Base-by-base conservation (phyloP, 2,329 filamentous ascomycete genomes). In the Aspergillus neotritici region DNA sequence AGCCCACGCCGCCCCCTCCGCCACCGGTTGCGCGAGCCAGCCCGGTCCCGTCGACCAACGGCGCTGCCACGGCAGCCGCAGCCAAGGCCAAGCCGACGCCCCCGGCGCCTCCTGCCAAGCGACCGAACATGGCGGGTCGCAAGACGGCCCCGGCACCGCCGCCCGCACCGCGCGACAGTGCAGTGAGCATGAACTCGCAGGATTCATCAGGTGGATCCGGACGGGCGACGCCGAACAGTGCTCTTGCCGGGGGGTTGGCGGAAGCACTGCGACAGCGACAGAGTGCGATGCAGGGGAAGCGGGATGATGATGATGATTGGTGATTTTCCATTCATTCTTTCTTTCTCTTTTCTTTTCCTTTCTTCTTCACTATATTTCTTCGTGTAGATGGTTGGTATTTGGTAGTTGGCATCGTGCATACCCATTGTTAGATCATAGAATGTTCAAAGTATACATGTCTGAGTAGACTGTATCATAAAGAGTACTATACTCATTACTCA, bases 231-330 rank as follows among this genome's bases (percentile, higher is more conserved):
- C 84, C 85, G 3, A 88, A 68, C 47, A 73, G 69, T 49, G 52
- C 65, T 62, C 63, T 88, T 48, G 83, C 80, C 3, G 84, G 84
- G 37, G 86, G 85, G 35, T 68, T 93, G 53, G 87, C 87, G 2
- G 86, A 90, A 62, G 86, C 86, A n/a, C 69, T 93, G 55, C 71
- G 86, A 55, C 84, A 84, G 34, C 75, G 87, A 56, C 84, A 90
- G 71, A 82, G 79, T 51, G 84, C 84, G 5, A 87, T 88, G 83
- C 81, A 83, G 35, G 80, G 77, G 57, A 80, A 79, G 64, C 74
- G 79, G 44, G 78, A 83, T 14, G 81, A 85, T 13, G 82, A 86
- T 36, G 83, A 85, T 51, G 81, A 87, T 59, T 86, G 83, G 83
- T 86, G 68, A 60, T 60, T 41, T 50, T 37, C 25, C 46, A 46